Base-by-base conservation (phyloP, 805 yeast genomes). In the Yarrowia sp. region DNA sequence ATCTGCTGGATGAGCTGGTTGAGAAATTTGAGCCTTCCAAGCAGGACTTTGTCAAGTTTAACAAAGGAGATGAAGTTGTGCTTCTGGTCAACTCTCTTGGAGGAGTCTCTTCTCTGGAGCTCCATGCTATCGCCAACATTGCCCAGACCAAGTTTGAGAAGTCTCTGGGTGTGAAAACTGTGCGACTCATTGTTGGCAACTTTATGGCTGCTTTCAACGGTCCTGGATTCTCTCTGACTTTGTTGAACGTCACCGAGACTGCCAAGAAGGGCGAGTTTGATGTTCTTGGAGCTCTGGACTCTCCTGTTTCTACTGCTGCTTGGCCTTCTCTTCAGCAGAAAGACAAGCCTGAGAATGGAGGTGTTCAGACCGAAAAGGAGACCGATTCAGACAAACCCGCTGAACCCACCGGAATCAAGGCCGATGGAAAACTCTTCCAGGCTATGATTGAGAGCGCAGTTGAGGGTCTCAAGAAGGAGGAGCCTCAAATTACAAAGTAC, bases 131-230 rank as follows among this genome's bases (percentile, higher is more conserved):
- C 66, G 84, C 89, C 41, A 81, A 87, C 55, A 82, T 84, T 61
- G 86, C 86, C 8, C 71, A 83, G 8, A 81, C 78, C 15, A 76
- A 83, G 58, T 79, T 90, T 69, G 80, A 83, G 35, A 73, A 81
- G 28, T 74, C 77, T 13, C 87, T 86, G 70, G 75, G 75, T 11
- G 84, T 88, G 63, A 74, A 68, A 9, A 98, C 98, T 4, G 82
- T 79, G 15, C 82, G 97, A 70, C 81, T 86, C 9, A 83, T 86
- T 67, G 83, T 86, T 0, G 93, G 96, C 31, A 85, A 93, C 41
- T 86, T 88, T 74, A 92, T 91, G 75, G 90, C 98, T 2, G 91
- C 97, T 0, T 82, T 93, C 67, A 90, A 90, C 74, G 93, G 97
- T 15, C 95, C 96, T 10, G 98, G 98, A 1, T 90, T 92, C 75